Evolutionary conservation across 805 yeast genomes (phyloP).

Genomic region (Metschnikowia cubensis): DNA sequence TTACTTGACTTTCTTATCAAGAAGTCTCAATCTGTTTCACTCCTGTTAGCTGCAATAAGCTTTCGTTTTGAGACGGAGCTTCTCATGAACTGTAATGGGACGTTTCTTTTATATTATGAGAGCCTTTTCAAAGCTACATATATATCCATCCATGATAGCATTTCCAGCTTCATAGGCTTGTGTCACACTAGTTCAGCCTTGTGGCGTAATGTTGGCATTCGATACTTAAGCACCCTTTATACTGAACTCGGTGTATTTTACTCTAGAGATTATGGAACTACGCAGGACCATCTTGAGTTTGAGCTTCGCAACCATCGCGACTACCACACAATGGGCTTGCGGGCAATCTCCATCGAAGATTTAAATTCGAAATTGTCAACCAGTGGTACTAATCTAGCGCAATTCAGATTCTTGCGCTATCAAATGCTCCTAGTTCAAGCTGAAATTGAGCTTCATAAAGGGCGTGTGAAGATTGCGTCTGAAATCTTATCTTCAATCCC

Average conservation of each 20-base stretch:
- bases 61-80: slow-evolving; percentile 63
- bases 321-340: slow-evolving; percentile 16
- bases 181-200: slow-evolving; percentile 43
- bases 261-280: slow-evolving; percentile 25
- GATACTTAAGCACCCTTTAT: slow-evolving; percentile 44
- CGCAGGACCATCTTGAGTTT: slow-evolving; percentile 8
- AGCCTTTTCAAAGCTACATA: slow-evolving; percentile 55
- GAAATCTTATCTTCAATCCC: slow-evolving; percentile 32
- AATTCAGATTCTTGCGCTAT: slow-evolving; percentile 40
- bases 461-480: slow-evolving; percentile 32
- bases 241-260: slow-evolving; percentile 43
- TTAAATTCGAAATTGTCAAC: background rate
- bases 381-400: slow-evolving; percentile 25
- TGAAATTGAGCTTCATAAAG: slow-evolving; percentile 34
- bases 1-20: slow-evolving; percentile 57
- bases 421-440: slow-evolving; percentile 38
- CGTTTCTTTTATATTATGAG: slow-evolving; percentile 45
- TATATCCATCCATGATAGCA: slow-evolving; percentile 48
- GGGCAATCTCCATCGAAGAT: background rate
- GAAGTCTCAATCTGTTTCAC: slow-evolving; percentile 49
- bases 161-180: slow-evolving; percentile 41
- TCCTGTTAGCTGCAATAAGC: slow-evolving; percentile 53
- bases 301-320: slow-evolving; percentile 39
- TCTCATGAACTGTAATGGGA: slow-evolving; percentile 48
- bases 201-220: slow-evolving; percentile 53